Conservation (phyloP, 1,139 yeast species). For the Sugiyamaella neomexicana region DNA sequence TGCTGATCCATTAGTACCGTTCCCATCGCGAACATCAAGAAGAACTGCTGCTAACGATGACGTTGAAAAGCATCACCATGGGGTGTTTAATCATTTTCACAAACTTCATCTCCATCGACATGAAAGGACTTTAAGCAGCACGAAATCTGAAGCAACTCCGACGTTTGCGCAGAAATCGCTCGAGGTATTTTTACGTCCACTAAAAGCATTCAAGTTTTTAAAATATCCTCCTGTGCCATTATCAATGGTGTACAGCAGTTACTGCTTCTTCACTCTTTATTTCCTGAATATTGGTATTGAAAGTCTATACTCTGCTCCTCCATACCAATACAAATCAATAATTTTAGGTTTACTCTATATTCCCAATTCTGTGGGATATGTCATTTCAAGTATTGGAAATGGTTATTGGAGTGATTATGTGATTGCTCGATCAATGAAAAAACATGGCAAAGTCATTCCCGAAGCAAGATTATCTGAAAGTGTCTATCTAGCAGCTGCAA, state of each 20-base stretch:
- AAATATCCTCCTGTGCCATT: slow-evolving; percentile 70
- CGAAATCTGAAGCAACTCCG: neutral
- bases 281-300: slow-evolving; percentile 75
- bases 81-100: slow-evolving; percentile 5
- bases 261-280: slow-evolving; percentile 67
- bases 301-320: slow-evolving; percentile 58
- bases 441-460: slow-evolving; percentile 67
- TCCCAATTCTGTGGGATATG: slow-evolving; percentile 78
- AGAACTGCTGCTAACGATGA: slow-evolving; percentile 8
- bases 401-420: slow-evolving; percentile 77
- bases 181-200: slow-evolving; percentile 40
- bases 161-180: slow-evolving; percentile 11
- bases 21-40: slow-evolving; percentile 8
- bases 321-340: slow-evolving; percentile 67
- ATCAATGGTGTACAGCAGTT: slow-evolving; percentile 63
- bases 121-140: neutral
- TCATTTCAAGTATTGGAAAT: slow-evolving; percentile 70
- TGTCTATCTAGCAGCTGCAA: slow-evolving; percentile 59
- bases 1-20: slow-evolving; percentile 15
- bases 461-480: slow-evolving; percentile 81
- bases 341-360: slow-evolving; percentile 75
- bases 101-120: slow-evolving; percentile 5
- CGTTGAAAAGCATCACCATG: slow-evolving; percentile 6
- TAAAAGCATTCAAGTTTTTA: slow-evolving; percentile 32
- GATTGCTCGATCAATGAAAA: slow-evolving; percentile 53